Evolutionary conservation across 2,329 filamentous ascomycete species (phyloP).

Genomic region (Ustulina deusta): DNA sequence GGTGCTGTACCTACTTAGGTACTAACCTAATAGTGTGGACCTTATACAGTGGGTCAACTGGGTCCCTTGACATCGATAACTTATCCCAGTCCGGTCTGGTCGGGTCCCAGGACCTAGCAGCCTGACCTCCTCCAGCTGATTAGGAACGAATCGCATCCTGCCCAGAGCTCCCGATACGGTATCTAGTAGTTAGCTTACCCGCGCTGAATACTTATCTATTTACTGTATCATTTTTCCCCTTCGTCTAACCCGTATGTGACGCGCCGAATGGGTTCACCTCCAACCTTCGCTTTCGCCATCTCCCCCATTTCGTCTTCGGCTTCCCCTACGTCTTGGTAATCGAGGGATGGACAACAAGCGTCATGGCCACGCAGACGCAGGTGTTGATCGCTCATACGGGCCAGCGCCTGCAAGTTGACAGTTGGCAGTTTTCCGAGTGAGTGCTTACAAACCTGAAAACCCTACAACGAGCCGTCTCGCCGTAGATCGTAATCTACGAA

Average conservation of each 20-base stretch:
- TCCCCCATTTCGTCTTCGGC: constrained; percentile 17
- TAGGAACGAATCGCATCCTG: constrained; percentile 30
- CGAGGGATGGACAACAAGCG: constrained; percentile 50
- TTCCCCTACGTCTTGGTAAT: constrained; percentile 31
- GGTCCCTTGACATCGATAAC: constrained; percentile 21
- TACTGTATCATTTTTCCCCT: not conserved
- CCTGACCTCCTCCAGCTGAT: constrained; percentile 34
- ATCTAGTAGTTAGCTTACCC: constrained; percentile 16
- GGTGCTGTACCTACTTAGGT: not conserved
- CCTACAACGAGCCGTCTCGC: not conserved
- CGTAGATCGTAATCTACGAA: constrained; percentile 31
- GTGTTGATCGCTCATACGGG: constrained; percentile 94
- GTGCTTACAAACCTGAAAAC: constrained; percentile 50
- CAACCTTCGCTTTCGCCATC: constrained; percentile 9
- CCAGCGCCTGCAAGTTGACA: constrained; percentile 84
- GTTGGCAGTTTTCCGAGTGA: constrained; percentile 79
- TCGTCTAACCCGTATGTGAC: constrained; percentile 7
- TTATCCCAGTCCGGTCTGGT: constrained; percentile 5
- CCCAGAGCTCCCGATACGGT: constrained; percentile 31
- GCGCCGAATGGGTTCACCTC: constrained; percentile 19
- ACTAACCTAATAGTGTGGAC: not conserved
- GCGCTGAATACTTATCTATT: not conserved
- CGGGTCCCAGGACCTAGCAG: constrained; percentile 25
- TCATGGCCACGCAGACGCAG: constrained; percentile 82
- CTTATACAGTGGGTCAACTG: constrained; percentile 24